These are phyloP conservation scores for Solanum aculeatissimum DNA, from an alignment of 305 asterid genomes.

Conservation along the genomic window DNA sequence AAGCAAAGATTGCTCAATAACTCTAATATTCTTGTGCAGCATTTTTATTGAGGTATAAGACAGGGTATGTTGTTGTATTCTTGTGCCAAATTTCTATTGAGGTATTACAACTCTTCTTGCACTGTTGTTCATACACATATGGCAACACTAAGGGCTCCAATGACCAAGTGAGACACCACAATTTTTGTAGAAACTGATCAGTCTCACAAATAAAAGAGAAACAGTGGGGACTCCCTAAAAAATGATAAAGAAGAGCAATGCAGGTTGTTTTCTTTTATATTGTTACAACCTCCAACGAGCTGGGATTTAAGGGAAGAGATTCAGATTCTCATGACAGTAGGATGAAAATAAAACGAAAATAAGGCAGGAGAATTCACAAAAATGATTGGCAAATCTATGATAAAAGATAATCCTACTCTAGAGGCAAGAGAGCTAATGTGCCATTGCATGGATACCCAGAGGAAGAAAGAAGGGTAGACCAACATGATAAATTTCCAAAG, in stretches of 20 bases:
- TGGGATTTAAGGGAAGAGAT: not conserved
- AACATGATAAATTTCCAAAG: not conserved
- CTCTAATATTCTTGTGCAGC: not conserved
- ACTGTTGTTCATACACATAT: not conserved
- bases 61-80: not conserved
- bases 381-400: not conserved
- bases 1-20: not conserved
- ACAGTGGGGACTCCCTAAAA: not conserved
- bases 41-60: not conserved
- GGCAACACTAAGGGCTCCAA: not conserved
- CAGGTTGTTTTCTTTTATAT: not conserved
- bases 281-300: not conserved
- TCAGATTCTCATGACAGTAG: not conserved
- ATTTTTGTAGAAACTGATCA: not conserved
- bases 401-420: not conserved
- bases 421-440: not conserved
- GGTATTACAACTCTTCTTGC: not conserved
- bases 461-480: not conserved
- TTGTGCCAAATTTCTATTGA: not conserved
- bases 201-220: not conserved
- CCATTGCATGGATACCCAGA: not conserved
- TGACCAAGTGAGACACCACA: not conserved
- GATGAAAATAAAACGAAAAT: not conserved
- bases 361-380: not conserved
- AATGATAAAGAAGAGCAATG: not conserved